A percentile compares a stretch with the other conserved stretches of the same genome.
Conservation (phyloP, 345 rosid genomes). For the Euphorbia lathyris region DNA sequence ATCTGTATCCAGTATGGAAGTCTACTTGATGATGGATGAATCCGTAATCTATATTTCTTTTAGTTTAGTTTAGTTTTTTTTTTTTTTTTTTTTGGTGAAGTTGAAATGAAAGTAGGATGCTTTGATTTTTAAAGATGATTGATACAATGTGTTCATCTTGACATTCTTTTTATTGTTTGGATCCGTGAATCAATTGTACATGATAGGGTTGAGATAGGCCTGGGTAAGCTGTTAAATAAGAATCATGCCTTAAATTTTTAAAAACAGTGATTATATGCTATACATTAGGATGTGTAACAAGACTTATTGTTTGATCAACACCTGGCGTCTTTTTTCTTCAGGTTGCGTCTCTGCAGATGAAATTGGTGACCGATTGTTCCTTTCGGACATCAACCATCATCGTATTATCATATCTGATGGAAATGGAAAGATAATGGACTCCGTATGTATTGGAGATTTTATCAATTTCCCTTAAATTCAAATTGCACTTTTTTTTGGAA, state of each 20-base stretch:
- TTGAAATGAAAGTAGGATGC: background rate
- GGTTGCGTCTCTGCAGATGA: conserved; percentile 81
- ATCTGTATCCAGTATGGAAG: background rate
- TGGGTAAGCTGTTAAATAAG: background rate
- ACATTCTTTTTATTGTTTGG: background rate
- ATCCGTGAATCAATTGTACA: background rate
- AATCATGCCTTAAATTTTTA: background rate
- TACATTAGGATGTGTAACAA: background rate
- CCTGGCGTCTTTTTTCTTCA: conserved; percentile 25
- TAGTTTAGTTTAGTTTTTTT: too few relatives aligned
- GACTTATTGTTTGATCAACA: conserved; percentile 13
- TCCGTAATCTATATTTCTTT: background rate
- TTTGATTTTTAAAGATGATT: background rate
- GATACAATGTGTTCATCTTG: too few relatives aligned
- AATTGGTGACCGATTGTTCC: conserved; percentile 55
- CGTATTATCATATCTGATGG: conserved; percentile 60
- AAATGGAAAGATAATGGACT: conserved; percentile 68
- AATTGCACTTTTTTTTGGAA: background rate
- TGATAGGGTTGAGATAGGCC: background rate
- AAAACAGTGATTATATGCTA: background rate
- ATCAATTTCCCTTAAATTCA: background rate
- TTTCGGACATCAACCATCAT: conserved; percentile 96
- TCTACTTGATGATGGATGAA: background rate
- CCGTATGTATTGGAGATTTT: conserved; percentile 48
- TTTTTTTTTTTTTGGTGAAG: background rate